These are phyloP conservation scores for Cnidoscolus chayamansa DNA, from an alignment of 441 rosid species.

Conservation along the genomic window DNA sequence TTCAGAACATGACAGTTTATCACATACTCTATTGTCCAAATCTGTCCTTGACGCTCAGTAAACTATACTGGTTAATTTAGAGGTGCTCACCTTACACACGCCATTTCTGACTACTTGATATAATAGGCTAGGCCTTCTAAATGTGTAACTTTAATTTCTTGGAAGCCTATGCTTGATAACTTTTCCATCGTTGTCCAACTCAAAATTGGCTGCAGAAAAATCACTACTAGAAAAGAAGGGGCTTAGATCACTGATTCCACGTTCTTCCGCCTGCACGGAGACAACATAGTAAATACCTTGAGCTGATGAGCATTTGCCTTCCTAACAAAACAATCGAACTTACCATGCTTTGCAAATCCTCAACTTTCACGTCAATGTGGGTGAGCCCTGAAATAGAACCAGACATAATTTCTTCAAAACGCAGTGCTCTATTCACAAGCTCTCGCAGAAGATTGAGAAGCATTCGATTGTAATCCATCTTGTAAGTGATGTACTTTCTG, in stretches of 20 bases:
- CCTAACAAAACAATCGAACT: neutral
- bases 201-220: slow-evolving; percentile 62
- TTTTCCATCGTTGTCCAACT: slow-evolving; percentile 49
- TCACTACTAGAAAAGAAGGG: slow-evolving; percentile 77
- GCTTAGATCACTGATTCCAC: slow-evolving; percentile 68
- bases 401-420: slow-evolving; percentile 78
- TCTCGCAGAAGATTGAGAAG: slow-evolving; percentile 77
- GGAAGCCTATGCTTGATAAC: slow-evolving; percentile 57
- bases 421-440: slow-evolving; percentile 70
- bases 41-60: neutral
- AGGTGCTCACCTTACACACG: neutral
- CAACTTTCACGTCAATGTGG: slow-evolving; percentile 63
- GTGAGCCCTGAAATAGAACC: slow-evolving; percentile 64
- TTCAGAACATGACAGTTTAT: neutral
- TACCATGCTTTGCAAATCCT: slow-evolving; percentile 77
- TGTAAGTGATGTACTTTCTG: slow-evolving; percentile 81
- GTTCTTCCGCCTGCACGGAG: slow-evolving; percentile 70
- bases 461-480: slow-evolving; percentile 80
- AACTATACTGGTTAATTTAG: neutral
- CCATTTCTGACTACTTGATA: neutral
- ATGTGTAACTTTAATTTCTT: slow-evolving; percentile 8
- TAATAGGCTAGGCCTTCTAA: neutral
- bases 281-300: slow-evolving; percentile 1
- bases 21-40: neutral
- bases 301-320: neutral